Evolutionary conservation across 2,329 filamentous ascomycete species (phyloP).

Genomic region (Pleurostoma richardsiae): DNA sequence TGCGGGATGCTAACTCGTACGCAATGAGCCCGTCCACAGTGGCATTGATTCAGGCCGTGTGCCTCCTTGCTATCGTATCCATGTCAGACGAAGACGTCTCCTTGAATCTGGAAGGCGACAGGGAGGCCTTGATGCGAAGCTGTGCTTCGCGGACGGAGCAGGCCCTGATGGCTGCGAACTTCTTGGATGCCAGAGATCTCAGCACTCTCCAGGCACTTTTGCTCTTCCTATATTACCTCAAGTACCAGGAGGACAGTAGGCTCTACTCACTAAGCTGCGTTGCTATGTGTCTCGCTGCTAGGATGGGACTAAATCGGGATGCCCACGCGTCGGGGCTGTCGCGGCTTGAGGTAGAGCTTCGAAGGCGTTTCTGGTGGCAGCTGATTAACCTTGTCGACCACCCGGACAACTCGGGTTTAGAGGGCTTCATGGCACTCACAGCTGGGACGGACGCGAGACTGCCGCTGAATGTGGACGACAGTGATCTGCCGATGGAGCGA

Average conservation of each 20-base stretch:
- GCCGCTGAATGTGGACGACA: not conserved
- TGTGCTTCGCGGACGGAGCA: not conserved
- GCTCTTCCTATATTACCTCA: slow-evolving; percentile 1
- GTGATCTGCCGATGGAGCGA: not conserved
- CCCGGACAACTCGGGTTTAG: not conserved
- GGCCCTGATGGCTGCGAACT: not conserved
- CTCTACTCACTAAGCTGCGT: not conserved
- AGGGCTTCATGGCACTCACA: not conserved
- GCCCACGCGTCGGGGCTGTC: not conserved
- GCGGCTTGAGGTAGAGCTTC: not conserved
- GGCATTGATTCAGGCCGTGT: not conserved
- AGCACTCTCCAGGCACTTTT: not conserved
- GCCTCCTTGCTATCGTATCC: not conserved
- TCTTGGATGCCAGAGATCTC: not conserved
- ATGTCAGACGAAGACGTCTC: not conserved
- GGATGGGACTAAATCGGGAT: not conserved
- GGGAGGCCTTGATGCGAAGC: not conserved
- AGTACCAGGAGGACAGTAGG: not conserved
- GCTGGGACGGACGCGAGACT: not conserved
- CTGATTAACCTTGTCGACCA: not conserved
- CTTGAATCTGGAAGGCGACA: not conserved
- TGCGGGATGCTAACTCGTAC: not conserved
- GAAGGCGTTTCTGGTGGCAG: not conserved
- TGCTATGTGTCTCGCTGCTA: not conserved
- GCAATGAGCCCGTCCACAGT: not conserved